phyloP scores from a whole-genome alignment of 1,139 yeast species.

The Spathaspora sp. region DNA sequence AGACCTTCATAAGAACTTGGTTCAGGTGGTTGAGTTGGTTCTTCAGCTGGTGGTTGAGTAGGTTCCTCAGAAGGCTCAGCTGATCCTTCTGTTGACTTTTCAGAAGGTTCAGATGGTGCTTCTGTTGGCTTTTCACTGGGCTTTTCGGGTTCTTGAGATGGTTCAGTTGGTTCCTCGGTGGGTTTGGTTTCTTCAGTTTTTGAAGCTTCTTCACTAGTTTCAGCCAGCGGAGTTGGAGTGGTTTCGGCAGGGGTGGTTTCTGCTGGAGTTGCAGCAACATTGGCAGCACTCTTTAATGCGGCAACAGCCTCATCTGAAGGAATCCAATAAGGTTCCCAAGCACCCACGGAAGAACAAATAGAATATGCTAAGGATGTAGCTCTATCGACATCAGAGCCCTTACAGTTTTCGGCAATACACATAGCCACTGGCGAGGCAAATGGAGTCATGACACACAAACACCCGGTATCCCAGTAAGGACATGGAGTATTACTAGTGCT shows the following conservation, averaged over 20 bases:
- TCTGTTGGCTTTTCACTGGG: conserved; percentile 7
- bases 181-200: conserved; percentile 10
- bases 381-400: conserved; percentile 35
- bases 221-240: no score
- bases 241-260: conserved; percentile 9
- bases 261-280: conserved; percentile 21
- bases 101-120: conserved; percentile 6
- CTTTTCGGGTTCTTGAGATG: no score
- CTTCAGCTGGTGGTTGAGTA: conserved; percentile 3
- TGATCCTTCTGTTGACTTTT: conserved; percentile 7
- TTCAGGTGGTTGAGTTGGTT: no score
- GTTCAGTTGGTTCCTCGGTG: no score
- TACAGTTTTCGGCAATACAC: conserved; percentile 43
- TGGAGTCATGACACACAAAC: conserved; percentile 51
- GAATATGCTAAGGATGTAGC: conserved; percentile 45
- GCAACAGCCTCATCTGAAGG: conserved; percentile 9
- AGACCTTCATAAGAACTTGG: no score
- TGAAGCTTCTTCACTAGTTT: conserved; percentile 12
- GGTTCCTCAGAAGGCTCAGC: no score
- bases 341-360: conserved; percentile 45
- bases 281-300: conserved; percentile 19
- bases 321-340: conserved; percentile 30
- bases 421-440: conserved; percentile 47
- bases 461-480: conserved; percentile 57
- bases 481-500: conserved; percentile 41